A percentile compares a stretch with the other conserved stretches of the same genome.
Conservation (phyloP, 2,329 filamentous ascomycete genomes). For the Ambrosiella beaveri region DNA sequence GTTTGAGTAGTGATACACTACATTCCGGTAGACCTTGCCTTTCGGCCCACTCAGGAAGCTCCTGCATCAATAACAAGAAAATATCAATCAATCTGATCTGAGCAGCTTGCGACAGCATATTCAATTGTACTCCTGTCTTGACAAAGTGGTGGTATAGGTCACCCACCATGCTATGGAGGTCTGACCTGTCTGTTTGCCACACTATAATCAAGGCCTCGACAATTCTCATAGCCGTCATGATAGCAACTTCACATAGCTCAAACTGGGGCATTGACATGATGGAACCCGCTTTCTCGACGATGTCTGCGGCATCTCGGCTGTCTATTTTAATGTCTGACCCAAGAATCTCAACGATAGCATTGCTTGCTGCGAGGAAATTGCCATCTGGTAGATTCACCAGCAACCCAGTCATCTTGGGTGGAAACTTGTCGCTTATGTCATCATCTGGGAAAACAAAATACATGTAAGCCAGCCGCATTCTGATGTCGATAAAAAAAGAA, state of each 20-base stretch:
- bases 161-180: constrained; percentile 47
- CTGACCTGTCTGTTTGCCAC: constrained; percentile 43
- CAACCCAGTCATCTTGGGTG: constrained; percentile 23
- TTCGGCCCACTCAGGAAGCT: constrained; percentile 49
- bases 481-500: constrained; percentile 5
- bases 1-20: constrained; percentile 55
- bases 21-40: constrained; percentile 38
- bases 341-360: constrained; percentile 34
- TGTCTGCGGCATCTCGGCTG: constrained; percentile 26
- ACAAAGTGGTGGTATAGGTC: constrained; percentile 71
- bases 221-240: constrained; percentile 49
- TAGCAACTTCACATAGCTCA: constrained; percentile 56
- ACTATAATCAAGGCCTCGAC: constrained; percentile 44
- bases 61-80: constrained; percentile 50
- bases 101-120: constrained; percentile 50
- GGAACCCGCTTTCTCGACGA: constrained; percentile 34
- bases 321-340: constrained; percentile 34
- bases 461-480: constrained; percentile 4
- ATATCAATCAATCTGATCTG: constrained; percentile 51
- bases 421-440: not conserved
- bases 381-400: constrained; percentile 33
- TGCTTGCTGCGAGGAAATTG: constrained; percentile 34
- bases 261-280: constrained; percentile 42
- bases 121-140: constrained; percentile 45
- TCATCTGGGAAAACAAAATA: not conserved